Conservation (phyloP, 148 eudicot genomes). For the Heliosperma pusillum region DNA sequence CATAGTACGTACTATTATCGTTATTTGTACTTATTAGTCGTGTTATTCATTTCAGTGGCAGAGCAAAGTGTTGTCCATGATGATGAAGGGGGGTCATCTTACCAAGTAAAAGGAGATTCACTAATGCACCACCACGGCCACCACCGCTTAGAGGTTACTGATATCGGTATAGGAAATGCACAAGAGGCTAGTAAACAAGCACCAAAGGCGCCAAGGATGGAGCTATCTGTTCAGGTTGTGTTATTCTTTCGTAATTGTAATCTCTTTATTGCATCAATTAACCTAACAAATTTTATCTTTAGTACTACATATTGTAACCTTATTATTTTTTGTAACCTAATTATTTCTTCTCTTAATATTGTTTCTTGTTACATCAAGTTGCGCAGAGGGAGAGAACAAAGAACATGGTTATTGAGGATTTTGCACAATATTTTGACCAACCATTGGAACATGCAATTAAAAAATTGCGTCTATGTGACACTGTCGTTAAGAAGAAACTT, state of each 20-base stretch:
- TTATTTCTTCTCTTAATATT: neutral
- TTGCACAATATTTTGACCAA: slow-evolving; percentile 21
- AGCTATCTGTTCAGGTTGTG: slow-evolving; percentile 24
- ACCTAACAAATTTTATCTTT: neutral
- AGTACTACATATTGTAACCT: neutral
- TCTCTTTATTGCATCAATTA: neutral
- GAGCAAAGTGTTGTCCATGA: neutral
- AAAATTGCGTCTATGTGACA: slow-evolving; percentile 33
- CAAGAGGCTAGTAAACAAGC: neutral
- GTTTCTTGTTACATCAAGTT: neutral
- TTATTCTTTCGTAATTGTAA: slow-evolving; percentile 5
- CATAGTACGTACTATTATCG: too few relatives aligned
- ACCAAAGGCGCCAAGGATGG: neutral
- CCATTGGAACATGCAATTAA: slow-evolving; percentile 37
- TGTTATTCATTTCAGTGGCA: neutral
- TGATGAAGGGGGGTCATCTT: neutral
- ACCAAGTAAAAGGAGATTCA: neutral
- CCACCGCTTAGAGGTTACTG: neutral
- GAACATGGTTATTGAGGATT: slow-evolving; percentile 37
- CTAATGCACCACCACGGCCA: neutral
- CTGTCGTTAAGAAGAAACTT: slow-evolving; percentile 48
- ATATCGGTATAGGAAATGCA: neutral
- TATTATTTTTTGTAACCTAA: neutral
- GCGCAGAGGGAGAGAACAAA: slow-evolving; percentile 53
- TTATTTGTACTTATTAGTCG: neutral